phyloP scores from a whole-genome alignment of 495 filamentous ascomycete species.

The Neurospora terricola region DNA sequence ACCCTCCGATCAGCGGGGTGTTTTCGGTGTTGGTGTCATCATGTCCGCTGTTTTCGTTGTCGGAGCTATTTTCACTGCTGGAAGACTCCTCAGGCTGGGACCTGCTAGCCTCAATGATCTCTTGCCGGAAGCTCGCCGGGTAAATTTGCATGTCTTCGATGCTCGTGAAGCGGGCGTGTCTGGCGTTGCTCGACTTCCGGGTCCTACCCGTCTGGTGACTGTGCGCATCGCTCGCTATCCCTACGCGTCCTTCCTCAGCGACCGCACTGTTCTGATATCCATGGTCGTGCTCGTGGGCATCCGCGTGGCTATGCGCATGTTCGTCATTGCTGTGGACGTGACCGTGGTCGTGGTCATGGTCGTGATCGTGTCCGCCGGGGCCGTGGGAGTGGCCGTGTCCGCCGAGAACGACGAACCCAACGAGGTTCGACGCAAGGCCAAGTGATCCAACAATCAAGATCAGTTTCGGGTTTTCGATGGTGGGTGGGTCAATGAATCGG shows the following conservation, averaged over 20 bases:
- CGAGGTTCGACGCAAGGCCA: slow-evolving; percentile 79
- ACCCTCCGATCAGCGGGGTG: slow-evolving; percentile 31
- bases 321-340: slow-evolving; percentile 56
- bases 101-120: slow-evolving; percentile 71
- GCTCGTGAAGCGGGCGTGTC: slow-evolving; percentile 41
- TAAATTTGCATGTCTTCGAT: slow-evolving; percentile 73
- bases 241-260: slow-evolving; percentile 20
- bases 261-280: slow-evolving; percentile 19
- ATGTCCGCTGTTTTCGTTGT: slow-evolving; percentile 38
- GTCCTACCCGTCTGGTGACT: slow-evolving; percentile 3
- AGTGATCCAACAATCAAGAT: slow-evolving; percentile 80
- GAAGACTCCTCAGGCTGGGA: slow-evolving; percentile 38
- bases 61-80: slow-evolving; percentile 41
- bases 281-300: slow-evolving; percentile 29
- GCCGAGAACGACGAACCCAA: slow-evolving; percentile 83
- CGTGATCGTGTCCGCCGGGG: slow-evolving; percentile 39
- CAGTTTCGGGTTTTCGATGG: slow-evolving; percentile 70
- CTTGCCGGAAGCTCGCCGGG: slow-evolving; percentile 82
- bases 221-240: slow-evolving; percentile 5
- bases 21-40: slow-evolving; percentile 39
- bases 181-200: slow-evolving; percentile 43
- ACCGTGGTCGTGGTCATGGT: slow-evolving; percentile 48
- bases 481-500: slow-evolving; percentile 78
- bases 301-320: slow-evolving; percentile 57
- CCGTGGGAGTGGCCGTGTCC: slow-evolving; percentile 87